phyloP scores from a whole-genome alignment of 2,329 filamentous ascomycete species.

The Raffaelea ambrosiae region DNA sequence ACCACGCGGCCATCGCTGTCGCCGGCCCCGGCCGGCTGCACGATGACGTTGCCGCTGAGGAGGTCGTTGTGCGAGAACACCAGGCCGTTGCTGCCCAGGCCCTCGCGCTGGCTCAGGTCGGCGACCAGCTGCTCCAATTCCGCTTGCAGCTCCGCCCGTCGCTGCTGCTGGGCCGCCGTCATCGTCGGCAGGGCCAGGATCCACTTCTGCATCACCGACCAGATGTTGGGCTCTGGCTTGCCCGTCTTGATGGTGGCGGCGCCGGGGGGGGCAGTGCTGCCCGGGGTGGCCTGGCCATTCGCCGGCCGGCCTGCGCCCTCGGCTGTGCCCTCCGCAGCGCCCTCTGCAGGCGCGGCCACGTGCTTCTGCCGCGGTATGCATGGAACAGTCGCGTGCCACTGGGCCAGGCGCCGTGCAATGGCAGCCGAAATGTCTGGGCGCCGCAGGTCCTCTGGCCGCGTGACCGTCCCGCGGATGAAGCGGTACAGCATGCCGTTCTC shows the following conservation, averaged over 20 bases:
- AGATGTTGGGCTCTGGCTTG: conserved; percentile 35
- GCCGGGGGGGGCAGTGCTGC: neutral
- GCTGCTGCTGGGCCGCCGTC: conserved; percentile 59
- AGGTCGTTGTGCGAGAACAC: conserved; percentile 95
- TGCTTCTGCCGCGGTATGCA: conserved; percentile 32
- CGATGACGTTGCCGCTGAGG: conserved; percentile 91
- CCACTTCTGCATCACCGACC: conserved; percentile 96
- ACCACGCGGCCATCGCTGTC: neutral
- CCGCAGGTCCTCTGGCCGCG: conserved; percentile 71
- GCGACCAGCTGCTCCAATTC: conserved; percentile 65
- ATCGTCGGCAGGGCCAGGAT: conserved; percentile 71
- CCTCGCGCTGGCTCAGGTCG: conserved; percentile 66
- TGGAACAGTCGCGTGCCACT: conserved; percentile 80
- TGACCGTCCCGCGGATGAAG: conserved; percentile 75
- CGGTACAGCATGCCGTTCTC: conserved; percentile 93
- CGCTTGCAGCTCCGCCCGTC: conserved; percentile 59
- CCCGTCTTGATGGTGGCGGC: neutral
- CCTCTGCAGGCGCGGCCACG: neutral
- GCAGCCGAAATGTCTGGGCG: conserved; percentile 69
- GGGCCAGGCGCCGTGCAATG: conserved; percentile 73
- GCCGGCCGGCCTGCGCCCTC: no score
- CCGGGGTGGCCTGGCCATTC: neutral
- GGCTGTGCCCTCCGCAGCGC: no score
- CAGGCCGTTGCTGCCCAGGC: conserved; percentile 67
- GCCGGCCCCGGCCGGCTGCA: conserved; percentile 36